These are phyloP conservation scores for Styphnolobium japonicum DNA, from an alignment of 306 rosid genomes.

Conservation along the genomic window DNA sequence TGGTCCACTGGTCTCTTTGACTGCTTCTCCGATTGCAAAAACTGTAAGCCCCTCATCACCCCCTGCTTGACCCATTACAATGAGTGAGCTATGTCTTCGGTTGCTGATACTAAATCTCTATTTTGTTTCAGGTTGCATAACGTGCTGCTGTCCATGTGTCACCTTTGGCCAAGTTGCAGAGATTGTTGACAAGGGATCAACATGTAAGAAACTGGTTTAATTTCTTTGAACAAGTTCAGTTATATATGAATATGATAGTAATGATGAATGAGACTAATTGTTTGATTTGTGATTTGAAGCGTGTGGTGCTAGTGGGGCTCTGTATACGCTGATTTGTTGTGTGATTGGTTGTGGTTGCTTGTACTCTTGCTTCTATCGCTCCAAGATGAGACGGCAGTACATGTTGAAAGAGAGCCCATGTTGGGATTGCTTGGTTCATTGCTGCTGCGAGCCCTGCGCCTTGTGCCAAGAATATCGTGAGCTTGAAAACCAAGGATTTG, in stretches of 20 bases:
- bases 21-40: conserved; percentile 45
- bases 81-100: background rate
- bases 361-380: conserved; percentile 58
- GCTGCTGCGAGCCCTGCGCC: conserved; percentile 61
- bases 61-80: too few relatives aligned
- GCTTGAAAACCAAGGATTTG: conserved; percentile 59
- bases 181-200: conserved; percentile 62
- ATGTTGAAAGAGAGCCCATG: conserved; percentile 37
- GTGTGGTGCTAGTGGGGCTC: conserved; percentile 54
- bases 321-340: conserved; percentile 42
- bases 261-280: background rate
- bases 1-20: conserved; percentile 61
- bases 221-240: too few relatives aligned
- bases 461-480: conserved; percentile 80
- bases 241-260: background rate
- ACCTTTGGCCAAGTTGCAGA: conserved; percentile 71
- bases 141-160: conserved; percentile 70
- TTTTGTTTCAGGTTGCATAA: conserved; percentile 50
- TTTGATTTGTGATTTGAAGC: conserved; percentile 32
- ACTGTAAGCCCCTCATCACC: conserved; percentile 19
- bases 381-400: conserved; percentile 58
- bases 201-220: conserved; percentile 42
- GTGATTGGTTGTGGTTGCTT: conserved; percentile 41
- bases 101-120: background rate
- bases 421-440: conserved; percentile 56